Evolutionary conservation across 2,329 filamentous ascomycete species (phyloP), one percentile per base, ranked within the genome.

Genomic region (Cladosporium cucumerinum): DNA sequence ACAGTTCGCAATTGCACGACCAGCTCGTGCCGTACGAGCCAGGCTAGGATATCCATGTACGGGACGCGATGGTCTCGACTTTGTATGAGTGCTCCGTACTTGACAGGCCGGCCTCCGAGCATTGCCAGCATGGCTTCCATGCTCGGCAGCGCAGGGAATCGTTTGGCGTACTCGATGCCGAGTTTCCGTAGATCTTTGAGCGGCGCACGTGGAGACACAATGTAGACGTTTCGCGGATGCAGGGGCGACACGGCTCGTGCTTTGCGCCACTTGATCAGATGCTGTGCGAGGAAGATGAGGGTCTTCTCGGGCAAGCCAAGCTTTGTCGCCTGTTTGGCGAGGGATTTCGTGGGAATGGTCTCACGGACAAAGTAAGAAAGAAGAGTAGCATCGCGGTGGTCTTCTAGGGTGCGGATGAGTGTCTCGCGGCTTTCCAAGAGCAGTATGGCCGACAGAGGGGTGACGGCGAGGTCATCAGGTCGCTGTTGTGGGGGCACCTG

Each of bases 231-330:
- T 57, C 93, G 86, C 51, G 91, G 90, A 73, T 97, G 93, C 6
- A 99, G 85, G 0, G 95, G 95, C 5, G 92, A 91, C 48, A 98
- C 94, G 18, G 94, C 90, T 66, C 96, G 91, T 55, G 94, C 95
- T 65, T 93, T 89, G 26, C 95, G 89, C 93, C 94, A 98, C 79
- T 96, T 96, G 67, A 98, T 93, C 68, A 99, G 89, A 79, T 98
- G 95, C 65, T 92, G 90, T 11, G 93, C 93, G 67, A 96, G 91
- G 70, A 92, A 89, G 68, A 94, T 89, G 68, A 98, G 89, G 70
- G 96, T 91, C 34, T 87, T 84, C 1, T 95, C 83, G 3, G 90
- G 88, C 61, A 98, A 89, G 23, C 88, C 85, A 60, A 90, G 87
- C 69, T 84, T 86, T 69, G 88, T 85, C 18, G 89, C 87, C 62